Percentiles rank a stretch among this genome's conserved stretches.
Evolutionary conservation across 2,329 filamentous ascomycete species (phyloP).

Genomic region (Stachybotrys chlorohalonatus): DNA sequence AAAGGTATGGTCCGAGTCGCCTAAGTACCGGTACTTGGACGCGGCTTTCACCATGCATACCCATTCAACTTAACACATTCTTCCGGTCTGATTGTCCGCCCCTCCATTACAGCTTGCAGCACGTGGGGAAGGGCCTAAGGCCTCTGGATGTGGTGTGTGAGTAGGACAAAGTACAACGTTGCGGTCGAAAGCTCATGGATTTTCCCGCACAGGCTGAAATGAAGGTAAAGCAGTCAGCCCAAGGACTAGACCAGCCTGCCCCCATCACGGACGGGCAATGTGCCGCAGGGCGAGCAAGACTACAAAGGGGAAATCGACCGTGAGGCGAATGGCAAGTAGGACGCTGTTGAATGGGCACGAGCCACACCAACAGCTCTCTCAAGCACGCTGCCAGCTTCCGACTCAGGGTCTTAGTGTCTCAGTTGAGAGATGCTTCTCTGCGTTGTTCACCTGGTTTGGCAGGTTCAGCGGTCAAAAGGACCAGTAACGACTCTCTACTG

Average conservation of each 20-base stretch:
- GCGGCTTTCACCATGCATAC: neutral
- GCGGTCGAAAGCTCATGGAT: neutral
- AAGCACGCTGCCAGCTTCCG: neutral
- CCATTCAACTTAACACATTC: neutral
- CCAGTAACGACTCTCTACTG: neutral
- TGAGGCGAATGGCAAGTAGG: too few relatives aligned
- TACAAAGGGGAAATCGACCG: too few relatives aligned
- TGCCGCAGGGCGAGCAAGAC: neutral
- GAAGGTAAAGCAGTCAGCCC: neutral
- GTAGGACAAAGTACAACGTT: neutral
- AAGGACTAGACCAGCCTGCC: neutral
- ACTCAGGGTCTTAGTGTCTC: neutral
- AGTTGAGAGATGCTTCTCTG: neutral
- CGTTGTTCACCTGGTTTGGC: too few relatives aligned
- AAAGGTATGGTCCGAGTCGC: neutral
- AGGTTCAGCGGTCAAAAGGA: neutral
- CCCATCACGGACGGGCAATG: neutral
- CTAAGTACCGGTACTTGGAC: neutral
- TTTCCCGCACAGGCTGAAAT: neutral
- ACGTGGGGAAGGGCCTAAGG: neutral
- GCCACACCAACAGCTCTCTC: neutral
- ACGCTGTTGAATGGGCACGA: too few relatives aligned
- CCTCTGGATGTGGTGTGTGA: neutral
- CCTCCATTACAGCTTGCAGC: neutral
- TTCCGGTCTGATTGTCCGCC: neutral